phyloP scores from a whole-genome alignment of 2,329 filamentous ascomycete species.

The Alternaria panax region DNA sequence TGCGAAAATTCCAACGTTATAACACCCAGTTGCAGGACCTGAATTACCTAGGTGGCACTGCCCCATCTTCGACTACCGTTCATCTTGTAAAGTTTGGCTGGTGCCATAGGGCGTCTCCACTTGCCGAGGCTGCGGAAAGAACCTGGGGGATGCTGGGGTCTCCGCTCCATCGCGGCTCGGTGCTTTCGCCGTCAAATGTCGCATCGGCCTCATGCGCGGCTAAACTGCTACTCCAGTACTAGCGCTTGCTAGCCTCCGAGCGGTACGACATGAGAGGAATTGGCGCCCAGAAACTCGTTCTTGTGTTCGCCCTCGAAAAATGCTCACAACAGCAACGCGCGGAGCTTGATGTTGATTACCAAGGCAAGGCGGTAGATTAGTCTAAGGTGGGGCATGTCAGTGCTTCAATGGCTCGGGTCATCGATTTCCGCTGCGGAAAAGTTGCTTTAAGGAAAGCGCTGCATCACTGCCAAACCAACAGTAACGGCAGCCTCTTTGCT shows the following conservation, averaged over 20 bases:
- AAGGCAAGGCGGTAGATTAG: not conserved
- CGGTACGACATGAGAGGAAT: constrained; percentile 2
- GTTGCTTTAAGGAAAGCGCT: not conserved
- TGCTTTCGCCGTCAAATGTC: constrained; percentile 7
- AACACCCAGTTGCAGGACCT: not conserved
- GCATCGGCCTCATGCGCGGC: constrained; percentile 4
- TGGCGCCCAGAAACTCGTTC: constrained; percentile 11
- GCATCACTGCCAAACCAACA: not conserved
- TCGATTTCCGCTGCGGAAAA: not conserved
- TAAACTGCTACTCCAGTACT: constrained; percentile 11
- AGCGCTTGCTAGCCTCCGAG: not conserved
- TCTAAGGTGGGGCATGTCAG: not conserved
- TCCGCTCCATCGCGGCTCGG: constrained; percentile 3
- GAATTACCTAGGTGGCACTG: not conserved
- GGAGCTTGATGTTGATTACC: not conserved
- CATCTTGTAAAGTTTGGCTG: not conserved
- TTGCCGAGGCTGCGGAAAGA: constrained; percentile 12
- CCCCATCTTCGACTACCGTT: not conserved
- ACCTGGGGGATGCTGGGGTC: constrained; percentile 14
- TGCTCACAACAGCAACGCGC: not conserved
- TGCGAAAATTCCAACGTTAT: not conserved
- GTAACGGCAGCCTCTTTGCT: not conserved
- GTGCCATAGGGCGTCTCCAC: constrained; percentile 2
- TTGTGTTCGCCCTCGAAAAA: not conserved
- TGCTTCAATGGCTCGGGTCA: not conserved